A percentile compares a stretch with the other conserved stretches of the same genome.
These are phyloP conservation scores for Chaetomiaceae sp. DNA, from an alignment of 2,329 filamentous ascomycete species.

Conservation along the genomic window DNA sequence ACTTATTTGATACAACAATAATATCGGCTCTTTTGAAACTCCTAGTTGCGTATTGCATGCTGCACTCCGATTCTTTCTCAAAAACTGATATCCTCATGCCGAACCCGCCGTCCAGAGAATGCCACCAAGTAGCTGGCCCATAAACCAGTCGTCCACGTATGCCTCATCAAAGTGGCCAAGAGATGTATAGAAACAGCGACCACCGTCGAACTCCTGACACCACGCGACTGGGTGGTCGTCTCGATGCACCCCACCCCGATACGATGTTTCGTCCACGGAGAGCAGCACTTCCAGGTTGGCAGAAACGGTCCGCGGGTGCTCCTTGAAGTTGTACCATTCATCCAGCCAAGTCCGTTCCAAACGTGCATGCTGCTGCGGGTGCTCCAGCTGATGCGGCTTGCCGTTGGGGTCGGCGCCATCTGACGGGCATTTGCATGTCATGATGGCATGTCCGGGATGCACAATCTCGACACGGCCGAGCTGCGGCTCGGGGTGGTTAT, in stretches of 20 bases:
- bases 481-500: conserved; percentile 36
- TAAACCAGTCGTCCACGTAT: conserved; percentile 33
- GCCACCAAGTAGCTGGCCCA: conserved; percentile 24
- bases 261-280: conserved; percentile 33
- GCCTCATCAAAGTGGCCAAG: conserved; percentile 40
- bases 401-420: conserved; percentile 2
- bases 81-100: neutral
- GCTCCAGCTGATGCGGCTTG: neutral
- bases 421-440: conserved; percentile 16
- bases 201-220: conserved; percentile 37
- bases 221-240: conserved; percentile 37
- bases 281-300: conserved; percentile 32
- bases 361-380: neutral
- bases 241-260: conserved; percentile 34
- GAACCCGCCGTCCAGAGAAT: conserved; percentile 27
- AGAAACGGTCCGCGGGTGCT: conserved; percentile 25
- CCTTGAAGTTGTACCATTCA: conserved; percentile 42
- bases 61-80: too few relatives aligned
- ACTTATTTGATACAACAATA: too few relatives aligned
- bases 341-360: conserved; percentile 33
- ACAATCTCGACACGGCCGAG: conserved; percentile 29
- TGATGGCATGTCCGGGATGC: conserved; percentile 30
- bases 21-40: too few relatives aligned
- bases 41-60: too few relatives aligned
- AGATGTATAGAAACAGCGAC: conserved; percentile 38